Percentiles rank a stretch among this genome's conserved stretches.
Conservation (phyloP, 2,329 filamentous ascomycete species). For the Ophiostoma ips region DNA sequence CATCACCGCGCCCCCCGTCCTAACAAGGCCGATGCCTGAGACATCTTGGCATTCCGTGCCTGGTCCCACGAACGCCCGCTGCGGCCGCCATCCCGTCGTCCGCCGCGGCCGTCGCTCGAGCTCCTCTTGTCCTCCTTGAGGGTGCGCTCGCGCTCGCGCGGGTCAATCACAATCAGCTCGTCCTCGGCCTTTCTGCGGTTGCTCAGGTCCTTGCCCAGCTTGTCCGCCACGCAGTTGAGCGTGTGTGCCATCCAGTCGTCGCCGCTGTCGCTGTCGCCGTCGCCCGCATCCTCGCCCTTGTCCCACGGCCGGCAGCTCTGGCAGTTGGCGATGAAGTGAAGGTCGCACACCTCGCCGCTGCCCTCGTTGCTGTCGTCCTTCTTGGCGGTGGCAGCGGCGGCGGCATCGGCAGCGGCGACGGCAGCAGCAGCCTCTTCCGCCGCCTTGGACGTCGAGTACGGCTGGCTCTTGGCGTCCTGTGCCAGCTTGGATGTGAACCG, state of each 20-base stretch:
- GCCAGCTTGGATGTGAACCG: conserved; percentile 71
- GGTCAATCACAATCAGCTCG: conserved; percentile 85
- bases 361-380: conserved; percentile 4
- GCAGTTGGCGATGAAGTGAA: conserved; percentile 93
- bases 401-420: neutral
- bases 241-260: conserved; percentile 76
- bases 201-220: conserved; percentile 76
- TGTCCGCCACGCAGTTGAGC: conserved; percentile 77
- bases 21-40: conserved; percentile 36
- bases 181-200: conserved; percentile 88
- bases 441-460: neutral
- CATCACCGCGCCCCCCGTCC: conserved; percentile 40
- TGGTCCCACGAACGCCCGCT: conserved; percentile 40
- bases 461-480: conserved; percentile 21
- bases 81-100: conserved; percentile 29
- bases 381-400: conserved; percentile 7
- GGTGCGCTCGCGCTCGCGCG: conserved; percentile 64
- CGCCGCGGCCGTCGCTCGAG: conserved; percentile 39
- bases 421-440: conserved; percentile 10
- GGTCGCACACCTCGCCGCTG: conserved; percentile 51
- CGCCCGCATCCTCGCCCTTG: conserved; percentile 21
- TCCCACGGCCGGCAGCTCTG: conserved; percentile 86
- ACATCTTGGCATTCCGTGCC: conserved; percentile 42
- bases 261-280: conserved; percentile 43
- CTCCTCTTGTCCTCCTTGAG: conserved; percentile 51